phyloP scores from a whole-genome alignment of 2,329 filamentous ascomycete species.

The Graphiopsis chlorocephala region DNA sequence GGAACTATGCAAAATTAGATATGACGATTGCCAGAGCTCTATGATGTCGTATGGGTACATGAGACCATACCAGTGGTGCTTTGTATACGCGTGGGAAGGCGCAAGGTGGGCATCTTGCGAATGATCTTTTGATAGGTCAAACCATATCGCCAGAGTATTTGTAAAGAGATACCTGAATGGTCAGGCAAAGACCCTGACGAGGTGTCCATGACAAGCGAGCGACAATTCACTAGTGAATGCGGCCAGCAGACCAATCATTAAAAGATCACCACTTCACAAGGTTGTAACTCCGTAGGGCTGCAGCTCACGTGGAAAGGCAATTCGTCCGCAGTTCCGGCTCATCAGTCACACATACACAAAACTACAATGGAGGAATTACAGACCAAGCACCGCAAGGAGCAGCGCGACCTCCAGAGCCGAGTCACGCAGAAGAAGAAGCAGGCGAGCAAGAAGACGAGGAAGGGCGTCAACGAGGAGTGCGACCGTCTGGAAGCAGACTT shows the following conservation, averaged over 20 bases:
- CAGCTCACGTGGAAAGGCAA: not conserved
- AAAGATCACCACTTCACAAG: not conserved
- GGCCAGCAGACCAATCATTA: not conserved
- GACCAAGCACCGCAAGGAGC: constrained; percentile 80
- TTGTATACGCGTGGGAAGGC: not conserved
- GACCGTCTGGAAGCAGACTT: constrained; percentile 56
- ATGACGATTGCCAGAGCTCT: not conserved
- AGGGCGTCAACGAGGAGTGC: constrained; percentile 61
- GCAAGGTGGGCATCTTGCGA: not conserved
- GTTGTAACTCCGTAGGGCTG: not conserved
- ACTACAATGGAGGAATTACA: constrained; percentile 68
- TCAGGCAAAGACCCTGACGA: not conserved
- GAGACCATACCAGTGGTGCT: not conserved
- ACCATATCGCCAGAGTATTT: not conserved
- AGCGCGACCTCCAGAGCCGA: constrained; percentile 77
- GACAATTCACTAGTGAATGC: not conserved
- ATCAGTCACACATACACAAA: not conserved
- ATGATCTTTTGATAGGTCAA: not conserved
- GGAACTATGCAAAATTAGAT: not conserved
- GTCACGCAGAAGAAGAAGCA: constrained; percentile 96
- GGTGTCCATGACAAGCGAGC: not conserved
- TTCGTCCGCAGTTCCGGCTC: not conserved
- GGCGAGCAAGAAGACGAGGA: constrained; percentile 76
- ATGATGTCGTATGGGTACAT: not conserved
- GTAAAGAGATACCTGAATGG: not conserved